phyloP scores from a whole-genome alignment of 2,329 filamentous ascomycete species.

The Talaromyces sp. region DNA sequence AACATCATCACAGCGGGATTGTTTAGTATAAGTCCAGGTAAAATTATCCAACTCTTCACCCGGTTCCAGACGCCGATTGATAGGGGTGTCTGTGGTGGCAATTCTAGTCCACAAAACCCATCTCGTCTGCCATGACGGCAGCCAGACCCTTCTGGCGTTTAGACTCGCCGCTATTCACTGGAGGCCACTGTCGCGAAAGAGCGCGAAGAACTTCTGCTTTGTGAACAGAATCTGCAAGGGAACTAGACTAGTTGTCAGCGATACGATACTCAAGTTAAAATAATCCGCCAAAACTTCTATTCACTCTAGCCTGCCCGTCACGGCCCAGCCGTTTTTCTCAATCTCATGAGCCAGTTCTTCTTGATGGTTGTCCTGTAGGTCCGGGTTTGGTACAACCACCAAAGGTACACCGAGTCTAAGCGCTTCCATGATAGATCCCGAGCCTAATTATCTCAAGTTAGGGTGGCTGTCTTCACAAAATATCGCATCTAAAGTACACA shows the following conservation, averaged over 20 bases:
- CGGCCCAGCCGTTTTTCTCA: constrained; percentile 66
- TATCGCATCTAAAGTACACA: background rate
- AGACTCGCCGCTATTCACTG: constrained; percentile 40
- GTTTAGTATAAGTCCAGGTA: background rate
- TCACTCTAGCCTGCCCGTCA: constrained; percentile 63
- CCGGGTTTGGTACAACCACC: constrained; percentile 83
- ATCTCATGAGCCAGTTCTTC: constrained; percentile 76
- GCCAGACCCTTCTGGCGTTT: constrained; percentile 40
- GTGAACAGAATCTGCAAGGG: constrained; percentile 40
- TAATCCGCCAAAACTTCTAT: constrained; percentile 9
- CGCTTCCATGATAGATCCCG: constrained; percentile 81
- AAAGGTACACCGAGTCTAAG: constrained; percentile 68
- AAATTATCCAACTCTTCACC: background rate
- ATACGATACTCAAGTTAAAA: background rate
- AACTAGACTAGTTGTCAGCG: background rate
- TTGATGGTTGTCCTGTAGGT: constrained; percentile 85
- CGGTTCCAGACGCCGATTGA: background rate
- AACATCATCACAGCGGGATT: background rate
- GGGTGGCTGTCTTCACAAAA: background rate
- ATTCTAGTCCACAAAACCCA: constrained; percentile 49
- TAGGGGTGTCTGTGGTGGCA: background rate
- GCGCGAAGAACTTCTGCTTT: constrained; percentile 44
- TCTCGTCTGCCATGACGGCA: constrained; percentile 52
- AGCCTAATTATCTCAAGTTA: constrained; percentile 52
- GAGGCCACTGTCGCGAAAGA: constrained; percentile 45